A percentile compares a stretch with the other conserved stretches of the same genome.
Evolutionary conservation across 176 grass and related monocot species (phyloP).

Genomic region (Carex scoparia): DNA sequence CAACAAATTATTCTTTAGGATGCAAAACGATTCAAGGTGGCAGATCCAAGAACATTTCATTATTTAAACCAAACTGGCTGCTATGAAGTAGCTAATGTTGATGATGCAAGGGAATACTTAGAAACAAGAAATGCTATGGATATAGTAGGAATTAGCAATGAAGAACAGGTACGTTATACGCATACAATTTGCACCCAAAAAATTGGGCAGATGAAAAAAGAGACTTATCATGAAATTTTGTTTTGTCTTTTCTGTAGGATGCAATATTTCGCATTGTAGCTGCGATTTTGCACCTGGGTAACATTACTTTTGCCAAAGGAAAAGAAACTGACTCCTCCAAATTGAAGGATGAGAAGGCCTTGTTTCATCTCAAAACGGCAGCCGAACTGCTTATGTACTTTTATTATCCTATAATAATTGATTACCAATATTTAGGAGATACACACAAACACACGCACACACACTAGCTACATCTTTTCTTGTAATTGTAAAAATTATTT

Average conservation of each 20-base stretch:
- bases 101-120: constrained; percentile 83
- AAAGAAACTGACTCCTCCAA: constrained; percentile 73
- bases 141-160: constrained; percentile 78
- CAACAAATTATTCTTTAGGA: constrained; percentile 42
- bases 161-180: constrained; percentile 66
- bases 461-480: not conserved
- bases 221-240: constrained; percentile 13
- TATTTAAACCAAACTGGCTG: constrained; percentile 94
- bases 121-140: constrained; percentile 97
- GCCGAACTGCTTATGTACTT: constrained; percentile 72
- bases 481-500: not conserved
- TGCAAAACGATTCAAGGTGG: constrained; percentile 79
- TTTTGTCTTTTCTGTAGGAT: constrained; percentile 53
- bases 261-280: constrained; percentile 89
- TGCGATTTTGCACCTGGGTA: constrained; percentile 86
- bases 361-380: constrained; percentile 68
- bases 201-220: not conserved
- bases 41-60: constrained; percentile 68
- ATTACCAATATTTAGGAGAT: not conserved
- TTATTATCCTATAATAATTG: not conserved
- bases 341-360: constrained; percentile 68
- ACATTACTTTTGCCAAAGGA: constrained; percentile 84
- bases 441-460: not conserved
- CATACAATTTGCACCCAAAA: not conserved
- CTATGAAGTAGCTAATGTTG: constrained; percentile 76